Evolutionary conservation across 148 eudicot genomes (phyloP), one percentile per base, ranked within the genome.

Genomic region (Selenicereus undatus): DNA sequence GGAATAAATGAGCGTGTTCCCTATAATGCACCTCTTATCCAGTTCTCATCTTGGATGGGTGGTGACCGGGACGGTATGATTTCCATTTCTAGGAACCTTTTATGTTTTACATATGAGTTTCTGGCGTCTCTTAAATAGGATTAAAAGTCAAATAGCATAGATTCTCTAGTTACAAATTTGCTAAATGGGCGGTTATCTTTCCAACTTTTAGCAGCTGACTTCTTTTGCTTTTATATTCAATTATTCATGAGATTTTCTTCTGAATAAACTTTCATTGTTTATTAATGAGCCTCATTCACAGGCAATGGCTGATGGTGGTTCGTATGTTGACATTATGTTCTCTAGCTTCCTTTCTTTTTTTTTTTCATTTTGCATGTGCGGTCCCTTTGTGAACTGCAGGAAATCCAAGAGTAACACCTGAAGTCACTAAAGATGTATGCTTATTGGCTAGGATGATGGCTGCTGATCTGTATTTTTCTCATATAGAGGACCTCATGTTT

Each of bases 31-130:
- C 97, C 97, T 64, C 91, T 94, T 24, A 92, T 94, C 83, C 98
- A 94, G 76, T 94, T 94, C 87, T 94, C 98, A 65, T 93, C 97
- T 51, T 93, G 97, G 97, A 93, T 93, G 97, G 97, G 97, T 74
- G 97, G 97, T 52, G 98, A 94, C 85, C 94, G 98, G 83, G 98
- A 94, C 87, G 98, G 98, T 94, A 93, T 70, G 85, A 29, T 78
- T 39, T 85, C 81, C 43, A 30, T 70, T 75, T 65, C 11, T 66
- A 10, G 56, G 12, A 68, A 39, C 43, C 8, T 76, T 39, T 66
- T 36, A 3, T 42, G n/a, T 18, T 4, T 56, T 18, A 17, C 22
- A 20, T 18, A 56, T 17, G 62, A 3, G 6, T 11, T 56, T 56
- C 21, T 5, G 62, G 62, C 0, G 3, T 42, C 12, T 21, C 29